Conservation (phyloP, 2,329 filamentous ascomycete species). For the Emergomyces pasteurianus region DNA sequence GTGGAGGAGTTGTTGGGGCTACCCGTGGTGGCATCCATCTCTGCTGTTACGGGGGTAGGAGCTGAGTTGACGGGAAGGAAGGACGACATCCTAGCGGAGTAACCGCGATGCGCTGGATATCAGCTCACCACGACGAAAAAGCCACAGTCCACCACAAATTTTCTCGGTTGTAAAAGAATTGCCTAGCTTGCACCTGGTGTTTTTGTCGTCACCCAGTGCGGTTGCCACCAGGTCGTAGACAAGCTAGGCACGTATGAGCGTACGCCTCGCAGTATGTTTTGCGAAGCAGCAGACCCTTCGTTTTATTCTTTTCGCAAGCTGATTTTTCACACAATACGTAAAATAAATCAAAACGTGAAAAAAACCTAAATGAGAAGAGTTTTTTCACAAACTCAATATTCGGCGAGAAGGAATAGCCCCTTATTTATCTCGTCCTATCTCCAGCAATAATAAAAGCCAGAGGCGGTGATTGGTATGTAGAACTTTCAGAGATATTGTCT, state of each 20-base stretch:
- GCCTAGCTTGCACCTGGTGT: too few relatives aligned
- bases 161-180: not conserved
- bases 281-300: not conserved
- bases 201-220: too few relatives aligned
- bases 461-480: not conserved
- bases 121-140: conserved; percentile 12
- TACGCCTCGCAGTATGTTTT: not conserved
- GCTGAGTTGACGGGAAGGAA: conserved; percentile 52
- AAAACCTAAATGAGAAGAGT: not conserved
- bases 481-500: not conserved
- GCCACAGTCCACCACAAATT: conserved; percentile 5
- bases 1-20: conserved; percentile 44
- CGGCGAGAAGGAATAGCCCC: not conserved
- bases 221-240: not conserved
- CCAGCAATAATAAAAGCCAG: not conserved
- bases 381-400: not conserved
- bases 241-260: not conserved
- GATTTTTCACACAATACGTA: not conserved
- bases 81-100: conserved; percentile 39
- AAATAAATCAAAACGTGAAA: not conserved
- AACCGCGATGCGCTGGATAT: conserved; percentile 19
- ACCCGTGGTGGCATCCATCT: conserved; percentile 29
- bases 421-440: not conserved
- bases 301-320: not conserved
- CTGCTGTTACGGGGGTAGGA: conserved; percentile 32